phyloP scores from a whole-genome alignment of 768 basidiomycete species.

The Epithele typhae region DNA sequence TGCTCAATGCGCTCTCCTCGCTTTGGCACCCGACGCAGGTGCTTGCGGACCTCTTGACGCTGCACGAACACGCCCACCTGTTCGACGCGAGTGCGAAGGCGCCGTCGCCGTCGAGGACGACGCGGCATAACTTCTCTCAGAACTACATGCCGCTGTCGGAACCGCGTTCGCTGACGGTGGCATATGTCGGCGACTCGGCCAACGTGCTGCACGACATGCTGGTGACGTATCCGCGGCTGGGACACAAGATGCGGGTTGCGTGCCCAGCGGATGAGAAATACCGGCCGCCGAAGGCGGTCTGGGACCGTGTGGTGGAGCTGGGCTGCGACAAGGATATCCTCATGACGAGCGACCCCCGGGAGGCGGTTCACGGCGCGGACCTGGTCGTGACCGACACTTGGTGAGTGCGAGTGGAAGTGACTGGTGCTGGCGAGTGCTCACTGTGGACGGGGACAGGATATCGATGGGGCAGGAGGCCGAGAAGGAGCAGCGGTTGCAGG shows the following conservation, averaged over 20 bases:
- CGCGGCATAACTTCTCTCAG: neutral
- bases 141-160: constrained; percentile 34
- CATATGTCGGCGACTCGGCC: constrained; percentile 91
- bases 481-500: constrained; percentile 77
- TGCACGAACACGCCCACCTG: constrained; percentile 68
- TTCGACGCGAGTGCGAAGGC: constrained; percentile 35
- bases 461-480: constrained; percentile 99
- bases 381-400: constrained; percentile 98
- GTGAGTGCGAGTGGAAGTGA: constrained; percentile 35
- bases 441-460: constrained; percentile 53
- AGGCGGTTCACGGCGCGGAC: constrained; percentile 87
- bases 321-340: constrained; percentile 67
- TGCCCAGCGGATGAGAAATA: constrained; percentile 61
- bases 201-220: constrained; percentile 98
- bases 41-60: constrained; percentile 88
- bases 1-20: constrained; percentile 92
- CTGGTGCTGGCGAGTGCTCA: neutral
- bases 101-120: constrained; percentile 10
- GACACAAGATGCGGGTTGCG: constrained; percentile 82
- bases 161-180: constrained; percentile 79
- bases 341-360: constrained; percentile 76
- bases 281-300: constrained; percentile 67
- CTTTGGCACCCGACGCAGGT: constrained; percentile 97
- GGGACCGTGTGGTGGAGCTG: constrained; percentile 75
- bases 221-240: constrained; percentile 88